These are phyloP conservation scores for Boletus rufocinnamomeus DNA, from an alignment of 768 basidiomycete genomes.

Conservation along the genomic window DNA sequence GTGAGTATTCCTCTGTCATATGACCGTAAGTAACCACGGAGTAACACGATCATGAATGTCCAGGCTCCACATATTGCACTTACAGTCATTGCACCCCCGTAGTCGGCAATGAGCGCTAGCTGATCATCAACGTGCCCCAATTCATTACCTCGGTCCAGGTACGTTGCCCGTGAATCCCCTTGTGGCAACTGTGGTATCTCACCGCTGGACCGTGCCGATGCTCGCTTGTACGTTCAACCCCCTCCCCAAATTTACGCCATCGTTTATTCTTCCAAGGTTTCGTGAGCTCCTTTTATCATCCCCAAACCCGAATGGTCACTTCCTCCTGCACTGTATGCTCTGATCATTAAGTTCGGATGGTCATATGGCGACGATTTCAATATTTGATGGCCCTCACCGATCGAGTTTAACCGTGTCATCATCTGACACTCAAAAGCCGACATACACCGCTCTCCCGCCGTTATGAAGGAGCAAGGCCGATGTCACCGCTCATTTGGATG, in stretches of 20 bases:
- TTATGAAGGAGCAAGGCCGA: neutral
- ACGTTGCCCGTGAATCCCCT: neutral
- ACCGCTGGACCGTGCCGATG: too few species aligned
- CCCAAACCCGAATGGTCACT: neutral
- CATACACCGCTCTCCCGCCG: constrained; percentile 8
- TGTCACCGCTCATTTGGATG: neutral
- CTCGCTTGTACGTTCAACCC: too few species aligned
- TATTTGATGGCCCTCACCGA: neutral
- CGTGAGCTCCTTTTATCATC: neutral
- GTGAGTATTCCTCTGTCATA: constrained; percentile 19
- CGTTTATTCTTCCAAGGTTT: neutral
- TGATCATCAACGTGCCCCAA: neutral
- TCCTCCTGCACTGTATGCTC: neutral
- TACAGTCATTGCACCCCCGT: too few species aligned
- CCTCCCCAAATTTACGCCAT: too few species aligned
- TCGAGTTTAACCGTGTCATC: neutral
- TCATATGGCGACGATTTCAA: neutral
- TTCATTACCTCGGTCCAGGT: neutral
- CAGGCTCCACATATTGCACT: too few species aligned
- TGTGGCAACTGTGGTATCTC: too few species aligned
- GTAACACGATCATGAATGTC: too few species aligned
- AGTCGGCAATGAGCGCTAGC: too few species aligned
- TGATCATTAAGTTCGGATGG: neutral
- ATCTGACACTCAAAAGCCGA: constrained; percentile 12
- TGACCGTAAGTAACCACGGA: constrained; percentile 15